Conservation (phyloP, 495 filamentous ascomycete species). For the Tricharina praecox region DNA sequence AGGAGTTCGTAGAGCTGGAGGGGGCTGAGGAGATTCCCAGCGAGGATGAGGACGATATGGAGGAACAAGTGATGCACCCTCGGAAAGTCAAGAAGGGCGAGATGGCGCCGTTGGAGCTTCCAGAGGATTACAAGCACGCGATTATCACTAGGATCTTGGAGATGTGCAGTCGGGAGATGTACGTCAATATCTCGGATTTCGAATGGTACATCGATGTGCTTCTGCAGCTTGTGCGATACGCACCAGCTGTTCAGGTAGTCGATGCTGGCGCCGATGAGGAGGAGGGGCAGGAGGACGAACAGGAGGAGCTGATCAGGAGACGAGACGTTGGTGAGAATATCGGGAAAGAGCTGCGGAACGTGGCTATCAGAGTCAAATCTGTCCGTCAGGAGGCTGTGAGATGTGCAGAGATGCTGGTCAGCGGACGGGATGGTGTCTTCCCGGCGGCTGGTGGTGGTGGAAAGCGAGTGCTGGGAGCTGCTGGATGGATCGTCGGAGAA, state of each 20-base stretch:
- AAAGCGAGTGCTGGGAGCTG: constrained; percentile 43
- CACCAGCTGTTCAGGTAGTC: constrained; percentile 31
- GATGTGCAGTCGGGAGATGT: constrained; percentile 85
- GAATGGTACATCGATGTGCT: constrained; percentile 90
- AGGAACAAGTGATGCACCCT: constrained; percentile 21
- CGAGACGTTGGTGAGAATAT: constrained; percentile 50
- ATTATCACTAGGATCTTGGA: constrained; percentile 66
- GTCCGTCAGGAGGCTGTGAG: constrained; percentile 58
- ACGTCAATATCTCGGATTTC: constrained; percentile 70
- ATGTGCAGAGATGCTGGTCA: constrained; percentile 66
- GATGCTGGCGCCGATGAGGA: constrained; percentile 11
- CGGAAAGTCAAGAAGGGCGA: constrained; percentile 6
- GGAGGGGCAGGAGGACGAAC: constrained; percentile 24
- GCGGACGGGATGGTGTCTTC: constrained; percentile 33
- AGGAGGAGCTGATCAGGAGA: constrained; percentile 7
- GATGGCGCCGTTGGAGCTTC: constrained; percentile 32
- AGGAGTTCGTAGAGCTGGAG: constrained; percentile 38
- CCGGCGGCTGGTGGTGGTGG: constrained; percentile 32
- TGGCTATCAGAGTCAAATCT: constrained; percentile 78
- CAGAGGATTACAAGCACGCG: constrained; percentile 63
- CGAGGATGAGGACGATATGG: constrained; percentile 24
- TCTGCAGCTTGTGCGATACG: constrained; percentile 57
- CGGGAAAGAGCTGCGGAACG: constrained; percentile 67
- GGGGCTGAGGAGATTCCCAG: constrained; percentile 11
- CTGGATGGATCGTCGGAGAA: constrained; percentile 78